A percentile compares a stretch with the other conserved stretches of the same genome.
Conservation (phyloP, 208 protist species). For the Wallacemonas sp. region DNA sequence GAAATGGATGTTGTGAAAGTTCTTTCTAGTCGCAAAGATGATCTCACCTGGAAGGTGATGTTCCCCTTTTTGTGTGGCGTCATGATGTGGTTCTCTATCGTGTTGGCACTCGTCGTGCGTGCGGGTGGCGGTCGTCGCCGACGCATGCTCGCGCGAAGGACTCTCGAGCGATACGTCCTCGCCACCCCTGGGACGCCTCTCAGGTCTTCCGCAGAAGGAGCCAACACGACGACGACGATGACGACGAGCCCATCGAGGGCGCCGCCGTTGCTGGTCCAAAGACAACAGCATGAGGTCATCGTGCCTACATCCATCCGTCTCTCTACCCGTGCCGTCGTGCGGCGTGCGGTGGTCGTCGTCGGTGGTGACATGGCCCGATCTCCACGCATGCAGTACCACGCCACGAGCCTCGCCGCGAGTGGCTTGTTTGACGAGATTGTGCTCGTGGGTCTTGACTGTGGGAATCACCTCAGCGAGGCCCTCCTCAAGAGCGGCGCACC, state of each 20-base stretch:
- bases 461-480: slow-evolving; percentile 69
- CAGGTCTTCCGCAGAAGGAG: slow-evolving; percentile 14
- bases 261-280: too few species aligned
- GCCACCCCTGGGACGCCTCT: slow-evolving; percentile 14
- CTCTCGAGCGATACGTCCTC: slow-evolving; percentile 43
- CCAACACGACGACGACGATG: not conserved
- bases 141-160: slow-evolving; percentile 36
- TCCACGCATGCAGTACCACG: slow-evolving; percentile 93
- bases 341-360: slow-evolving; percentile 81
- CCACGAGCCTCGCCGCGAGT: slow-evolving; percentile 61
- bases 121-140: slow-evolving; percentile 48
- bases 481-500: slow-evolving; percentile 41
- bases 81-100: slow-evolving; percentile 72
- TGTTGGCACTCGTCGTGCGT: slow-evolving; percentile 63
- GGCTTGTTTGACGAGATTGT: slow-evolving; percentile 76
- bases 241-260: not conserved
- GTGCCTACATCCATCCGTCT: slow-evolving; percentile 39
- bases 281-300: slow-evolving; percentile 11
- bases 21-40: slow-evolving; percentile 9
- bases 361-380: slow-evolving; percentile 88
- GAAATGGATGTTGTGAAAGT: slow-evolving; percentile 1
- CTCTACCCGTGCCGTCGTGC: slow-evolving; percentile 43
- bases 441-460: slow-evolving; percentile 72
- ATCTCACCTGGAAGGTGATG: slow-evolving; percentile 32
- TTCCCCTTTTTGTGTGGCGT: slow-evolving; percentile 50